Evolutionary conservation across 768 basidiomycete genomes (phyloP), one percentile per base, ranked within the genome.

Genomic region (Xerocomellus amylosporus): DNA sequence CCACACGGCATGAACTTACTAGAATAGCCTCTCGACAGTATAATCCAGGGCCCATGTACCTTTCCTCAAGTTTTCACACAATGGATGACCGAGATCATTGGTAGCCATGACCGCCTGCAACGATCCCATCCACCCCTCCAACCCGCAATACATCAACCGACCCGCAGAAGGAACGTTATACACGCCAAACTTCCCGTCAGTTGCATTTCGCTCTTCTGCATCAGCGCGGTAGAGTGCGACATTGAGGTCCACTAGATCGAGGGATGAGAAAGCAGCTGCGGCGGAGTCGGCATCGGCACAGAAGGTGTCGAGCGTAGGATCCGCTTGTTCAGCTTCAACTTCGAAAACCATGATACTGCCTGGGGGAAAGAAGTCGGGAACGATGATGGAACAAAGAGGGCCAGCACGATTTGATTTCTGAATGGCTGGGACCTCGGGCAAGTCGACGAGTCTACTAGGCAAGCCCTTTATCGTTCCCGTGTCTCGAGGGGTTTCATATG

Each of bases 121-220:
- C 0, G 86, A 86, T 61, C 87, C 82, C 93, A 99, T 98, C 93
- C 95, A 99, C 2, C 97, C 97, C 65, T 98, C 93, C 47, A 98
- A 70, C 17, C 97, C 97, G 64, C 95, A 98, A 71, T 98, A 99
- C 12, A 82, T 84, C 69, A 94, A 75, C 54, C 81, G 80, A 0
- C 89, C 93, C 22, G 82, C 64, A 22, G 79, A 82, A 5, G 95
- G 90, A 33, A 99, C 74, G 44, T 87, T 80, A 70, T 98, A 98
- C 1, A 76, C 81, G 4, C 97, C 95, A 65, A 87, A 85, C 56
- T 85, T 80, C 1, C 91, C 91, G 4, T 71, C 75, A 2, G 92
- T 96, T 3, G 90, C 88, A 67, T 98, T 96, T 36, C 85, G 77
- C 71, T 99, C 97, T 73, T 99, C 97, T 1, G 84, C 86, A 49